phyloP scores from a whole-genome alignment of 805 yeast genomes.

The Dipodascus geniculatus region DNA sequence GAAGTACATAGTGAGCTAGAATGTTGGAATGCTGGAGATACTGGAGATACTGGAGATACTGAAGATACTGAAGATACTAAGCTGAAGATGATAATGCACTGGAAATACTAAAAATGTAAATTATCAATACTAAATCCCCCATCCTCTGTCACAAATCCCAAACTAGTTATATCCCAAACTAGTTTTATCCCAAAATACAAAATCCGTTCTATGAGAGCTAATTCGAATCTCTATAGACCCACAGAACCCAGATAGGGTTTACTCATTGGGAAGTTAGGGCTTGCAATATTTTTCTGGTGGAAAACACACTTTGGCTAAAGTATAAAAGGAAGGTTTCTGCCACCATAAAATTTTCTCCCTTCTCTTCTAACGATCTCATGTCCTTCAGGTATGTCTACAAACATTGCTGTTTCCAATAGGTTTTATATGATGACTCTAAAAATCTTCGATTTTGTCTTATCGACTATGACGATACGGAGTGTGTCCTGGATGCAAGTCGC shows the following conservation, averaged over 20 bases:
- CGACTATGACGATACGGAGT: constrained; percentile 1
- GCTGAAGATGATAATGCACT: too few species aligned
- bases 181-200: background rate
- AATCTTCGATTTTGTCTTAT: constrained; percentile 1
- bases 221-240: background rate
- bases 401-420: background rate
- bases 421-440: background rate
- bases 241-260: background rate
- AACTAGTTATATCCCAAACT: too few species aligned
- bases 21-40: too few species aligned
- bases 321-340: background rate
- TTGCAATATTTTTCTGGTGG: background rate
- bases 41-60: too few species aligned
- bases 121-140: too few species aligned
- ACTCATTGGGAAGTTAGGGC: background rate
- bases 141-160: too few species aligned
- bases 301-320: background rate
- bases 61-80: too few species aligned
- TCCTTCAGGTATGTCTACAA: background rate
- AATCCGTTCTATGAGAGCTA: background rate
- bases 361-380: background rate
- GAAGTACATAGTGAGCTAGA: too few species aligned
- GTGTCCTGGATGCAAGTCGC: background rate
- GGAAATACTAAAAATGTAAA: too few species aligned
- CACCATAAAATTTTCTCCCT: background rate